A percentile compares a stretch with the other conserved stretches of the same genome.
These are phyloP conservation scores for Neolentinus lepideus DNA, from an alignment of 1,284 basidiomycete genomes.

Conservation along the genomic window DNA sequence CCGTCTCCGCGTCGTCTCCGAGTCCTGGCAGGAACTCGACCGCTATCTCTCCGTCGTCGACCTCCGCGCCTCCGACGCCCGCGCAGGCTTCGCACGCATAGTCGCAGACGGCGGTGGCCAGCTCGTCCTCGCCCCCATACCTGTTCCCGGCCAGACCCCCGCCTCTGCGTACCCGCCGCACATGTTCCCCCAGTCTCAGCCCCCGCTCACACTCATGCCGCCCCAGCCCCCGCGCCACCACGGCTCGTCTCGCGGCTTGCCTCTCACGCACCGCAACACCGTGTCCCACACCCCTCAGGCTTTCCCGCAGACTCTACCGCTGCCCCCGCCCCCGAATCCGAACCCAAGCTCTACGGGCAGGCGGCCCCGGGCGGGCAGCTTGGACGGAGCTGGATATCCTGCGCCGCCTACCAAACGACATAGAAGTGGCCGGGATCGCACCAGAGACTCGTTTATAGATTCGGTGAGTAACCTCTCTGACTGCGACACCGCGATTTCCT, in stretches of 20 bases:
- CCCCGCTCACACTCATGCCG: background rate
- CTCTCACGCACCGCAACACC: background rate
- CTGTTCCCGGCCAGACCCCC: slow-evolving; percentile 15
- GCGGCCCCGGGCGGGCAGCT: slow-evolving; percentile 32
- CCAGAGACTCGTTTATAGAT: background rate
- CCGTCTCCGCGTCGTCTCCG: slow-evolving; percentile 37
- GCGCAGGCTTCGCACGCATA: slow-evolving; percentile 39
- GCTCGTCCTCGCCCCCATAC: slow-evolving; percentile 26
- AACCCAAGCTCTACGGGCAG: slow-evolving; percentile 16
- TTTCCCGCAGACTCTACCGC: slow-evolving; percentile 16
- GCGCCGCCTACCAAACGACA: slow-evolving; percentile 41
- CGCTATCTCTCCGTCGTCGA: slow-evolving; percentile 41
- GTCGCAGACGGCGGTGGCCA: slow-evolving; percentile 36
- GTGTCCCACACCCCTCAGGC: background rate
- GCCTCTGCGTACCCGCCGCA: slow-evolving; percentile 9
- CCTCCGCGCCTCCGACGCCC: slow-evolving; percentile 39
- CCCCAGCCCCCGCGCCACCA: background rate
- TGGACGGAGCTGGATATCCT: slow-evolving; percentile 27
- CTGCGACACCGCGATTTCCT: too few species aligned
- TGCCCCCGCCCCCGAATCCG: slow-evolving; percentile 20
- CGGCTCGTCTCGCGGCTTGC: background rate
- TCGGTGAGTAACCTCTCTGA: background rate
- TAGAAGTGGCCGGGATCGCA: slow-evolving; percentile 26
- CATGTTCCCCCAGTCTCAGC: background rate
- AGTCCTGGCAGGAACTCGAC: slow-evolving; percentile 48